Evolutionary conservation across 352 stramenopile genomes (phyloP).

Genomic region (Phytophthora meadii): DNA sequence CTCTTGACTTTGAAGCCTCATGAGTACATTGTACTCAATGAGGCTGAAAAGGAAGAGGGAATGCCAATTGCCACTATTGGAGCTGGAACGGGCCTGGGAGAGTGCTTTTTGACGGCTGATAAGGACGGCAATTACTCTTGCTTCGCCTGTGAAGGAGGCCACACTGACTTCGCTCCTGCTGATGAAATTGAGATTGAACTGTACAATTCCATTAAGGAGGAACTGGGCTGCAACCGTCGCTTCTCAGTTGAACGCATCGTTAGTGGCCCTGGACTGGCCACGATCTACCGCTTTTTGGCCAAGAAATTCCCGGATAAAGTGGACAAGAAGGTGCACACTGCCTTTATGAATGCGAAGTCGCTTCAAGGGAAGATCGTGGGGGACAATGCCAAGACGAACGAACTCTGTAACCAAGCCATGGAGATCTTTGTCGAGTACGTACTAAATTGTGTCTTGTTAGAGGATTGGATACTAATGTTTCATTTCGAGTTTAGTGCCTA

Average conservation of each 20-base stretch:
- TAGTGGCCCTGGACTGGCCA: conserved; percentile 94
- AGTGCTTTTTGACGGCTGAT: conserved; percentile 95
- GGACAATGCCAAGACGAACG: conserved; percentile 85
- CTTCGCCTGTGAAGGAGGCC: conserved; percentile 94
- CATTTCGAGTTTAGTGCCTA: conserved; percentile 77
- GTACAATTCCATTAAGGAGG: conserved; percentile 83
- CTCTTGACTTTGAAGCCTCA: conserved; percentile 94
- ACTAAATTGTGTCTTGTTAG: not conserved
- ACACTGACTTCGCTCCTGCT: conserved; percentile 95
- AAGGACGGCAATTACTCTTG: conserved; percentile 90
- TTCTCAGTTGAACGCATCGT: conserved; percentile 97
- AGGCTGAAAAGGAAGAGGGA: conserved; percentile 65
- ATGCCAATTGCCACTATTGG: conserved; percentile 96
- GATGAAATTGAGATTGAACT: conserved; percentile 90
- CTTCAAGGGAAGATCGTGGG: conserved; percentile 88
- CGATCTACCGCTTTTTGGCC: conserved; percentile 96
- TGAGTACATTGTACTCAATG: conserved; percentile 93
- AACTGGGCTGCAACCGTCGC: conserved; percentile 86
- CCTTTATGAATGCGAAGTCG: conserved; percentile 67
- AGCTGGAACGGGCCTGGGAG: conserved; percentile 95
- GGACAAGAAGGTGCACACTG: conserved; percentile 77
- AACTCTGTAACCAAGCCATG: conserved; percentile 90
- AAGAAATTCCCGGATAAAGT: conserved; percentile 91
- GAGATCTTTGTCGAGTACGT: conserved; percentile 94
- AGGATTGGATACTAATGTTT: conserved; percentile 4